Evolutionary conservation across 768 basidiomycete genomes (phyloP).

Genomic region (Lactarius deliciosus): DNA sequence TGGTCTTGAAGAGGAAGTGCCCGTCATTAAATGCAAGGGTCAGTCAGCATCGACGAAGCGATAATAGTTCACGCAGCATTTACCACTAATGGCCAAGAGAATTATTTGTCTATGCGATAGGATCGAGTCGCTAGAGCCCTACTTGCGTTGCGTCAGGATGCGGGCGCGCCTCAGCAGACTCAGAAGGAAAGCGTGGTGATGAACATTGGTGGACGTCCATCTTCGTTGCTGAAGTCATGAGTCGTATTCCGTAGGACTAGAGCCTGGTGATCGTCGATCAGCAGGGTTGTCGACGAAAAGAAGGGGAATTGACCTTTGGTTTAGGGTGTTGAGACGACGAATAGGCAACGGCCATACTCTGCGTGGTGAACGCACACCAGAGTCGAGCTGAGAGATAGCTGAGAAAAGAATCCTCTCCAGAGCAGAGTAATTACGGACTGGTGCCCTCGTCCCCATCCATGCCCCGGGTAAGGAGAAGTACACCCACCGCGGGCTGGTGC

Average conservation of each 20-base stretch:
- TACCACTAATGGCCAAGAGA: background rate
- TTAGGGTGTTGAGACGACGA: slow-evolving; percentile 52
- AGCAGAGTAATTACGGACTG: slow-evolving; percentile 12
- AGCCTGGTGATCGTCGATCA: slow-evolving; percentile 34
- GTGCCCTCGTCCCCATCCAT: slow-evolving; percentile 32
- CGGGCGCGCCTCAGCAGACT: background rate
- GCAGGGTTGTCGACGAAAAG: background rate
- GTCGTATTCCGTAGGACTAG: slow-evolving; percentile 38
- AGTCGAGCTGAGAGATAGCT: slow-evolving; percentile 50
- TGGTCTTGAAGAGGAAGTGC: background rate
- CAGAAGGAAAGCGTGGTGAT: slow-evolving; percentile 53
- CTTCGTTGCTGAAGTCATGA: slow-evolving; percentile 23
- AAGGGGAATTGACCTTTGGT: slow-evolving; percentile 50
- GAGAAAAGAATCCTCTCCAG: background rate
- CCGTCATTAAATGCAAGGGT: background rate
- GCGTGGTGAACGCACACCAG: slow-evolving; percentile 84
- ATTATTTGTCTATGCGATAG: too few relatives aligned
- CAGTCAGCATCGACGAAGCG: background rate
- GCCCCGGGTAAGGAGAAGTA: slow-evolving; percentile 59
- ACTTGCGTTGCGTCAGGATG: background rate
- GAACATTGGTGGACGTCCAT: slow-evolving; percentile 44
- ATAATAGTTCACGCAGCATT: background rate
- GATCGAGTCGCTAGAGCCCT: too few relatives aligned
- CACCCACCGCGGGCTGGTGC: slow-evolving; percentile 54
- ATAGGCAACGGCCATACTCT: slow-evolving; percentile 79